Percentiles rank a stretch among this genome's conserved stretches.
These are phyloP conservation scores for Clathrus columnatus DNA, from an alignment of 768 basidiomycete genomes.

Conservation along the genomic window DNA sequence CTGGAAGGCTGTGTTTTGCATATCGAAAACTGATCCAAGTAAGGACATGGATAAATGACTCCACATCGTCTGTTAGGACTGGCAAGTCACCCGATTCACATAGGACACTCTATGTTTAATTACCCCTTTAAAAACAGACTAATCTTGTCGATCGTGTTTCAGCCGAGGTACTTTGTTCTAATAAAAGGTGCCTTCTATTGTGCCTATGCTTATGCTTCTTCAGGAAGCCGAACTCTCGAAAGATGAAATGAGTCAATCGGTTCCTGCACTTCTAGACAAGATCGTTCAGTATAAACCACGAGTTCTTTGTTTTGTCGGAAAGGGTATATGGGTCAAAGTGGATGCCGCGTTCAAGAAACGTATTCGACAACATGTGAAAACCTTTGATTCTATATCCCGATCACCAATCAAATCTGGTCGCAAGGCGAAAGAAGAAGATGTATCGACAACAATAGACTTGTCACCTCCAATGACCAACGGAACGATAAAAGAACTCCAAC, in stretches of 20 bases:
- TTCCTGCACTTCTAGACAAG: conserved; percentile 53
- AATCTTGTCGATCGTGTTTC: conserved; percentile 69
- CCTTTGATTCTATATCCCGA: background rate
- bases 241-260: conserved; percentile 43
- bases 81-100: too few relatives aligned
- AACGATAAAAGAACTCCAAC: conserved; percentile 9
- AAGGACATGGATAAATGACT: too few relatives aligned
- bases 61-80: too few relatives aligned
- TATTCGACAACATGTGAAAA: conserved; percentile 11
- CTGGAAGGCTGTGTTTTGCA: too few relatives aligned
- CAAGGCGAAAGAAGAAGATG: background rate
- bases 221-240: conserved; percentile 49
- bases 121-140: too few relatives aligned
- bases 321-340: conserved; percentile 47
- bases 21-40: too few relatives aligned
- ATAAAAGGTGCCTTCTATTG: background rate
- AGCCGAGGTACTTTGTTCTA: conserved; percentile 36
- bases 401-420: too few relatives aligned
- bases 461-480: background rate
- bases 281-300: conserved; percentile 47
- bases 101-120: too few relatives aligned
- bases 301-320: conserved; percentile 72
- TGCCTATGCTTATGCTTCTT: background rate
- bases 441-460: background rate
- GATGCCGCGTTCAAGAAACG: conserved; percentile 29